A percentile compares a stretch with the other conserved stretches of the same genome.
phyloP scores from a whole-genome alignment of 176 grass and related monocot species.

The Sorghum bicolor region Sorghum_bicolor_NCBIv3 NC_012871.2:67109501-67110000 shows the following conservation, averaged over 20 bases:
- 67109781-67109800: neutral
- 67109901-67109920: neutral
- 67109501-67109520: neutral
- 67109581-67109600: neutral
- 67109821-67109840: neutral
- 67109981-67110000: neutral
- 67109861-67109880: neutral
- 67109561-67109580: neutral
- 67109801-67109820: neutral
- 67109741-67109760: neutral
- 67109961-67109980: neutral
- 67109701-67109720: neutral
- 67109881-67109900: neutral
- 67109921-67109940: neutral
- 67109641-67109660: neutral
- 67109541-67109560: neutral
- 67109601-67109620: neutral
- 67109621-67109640: constrained; percentile 13
- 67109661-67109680: neutral
- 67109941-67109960: neutral
- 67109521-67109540: neutral
- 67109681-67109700: neutral
- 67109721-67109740: neutral
- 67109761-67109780: neutral
- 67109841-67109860: neutral